Evolutionary conservation across 208 protist genomes (phyloP), one percentile per base, ranked within the genome.

Genomic region (Trypanosoma theileri): DNA sequence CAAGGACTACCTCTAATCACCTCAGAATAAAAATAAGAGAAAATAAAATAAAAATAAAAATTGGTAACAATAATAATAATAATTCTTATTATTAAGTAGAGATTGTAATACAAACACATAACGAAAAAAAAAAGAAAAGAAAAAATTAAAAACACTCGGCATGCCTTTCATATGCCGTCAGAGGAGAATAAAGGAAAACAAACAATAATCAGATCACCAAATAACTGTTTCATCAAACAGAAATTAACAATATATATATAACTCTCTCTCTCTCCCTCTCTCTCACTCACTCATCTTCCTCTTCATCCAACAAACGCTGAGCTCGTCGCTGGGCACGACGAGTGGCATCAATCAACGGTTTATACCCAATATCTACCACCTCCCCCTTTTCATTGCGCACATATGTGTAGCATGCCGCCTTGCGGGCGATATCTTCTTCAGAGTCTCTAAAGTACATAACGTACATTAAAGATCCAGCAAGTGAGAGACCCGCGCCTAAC

Each of bases 291-390:
- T 54, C 21, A 60, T 75, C 58, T 61, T 71, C 80, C 8, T 88
- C 76, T 0, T 79, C 79, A n/a, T 89, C 86, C 0, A 93, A 77
- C 13, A 93, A 53, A 40, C 82, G 81, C 51, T 87, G 78, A 0
- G 84, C 81, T 6, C 89, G 77, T 46, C 71, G 65, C 9, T 76
- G 66, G 0, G 89, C 89, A 13, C 87, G 84, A 41, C 75, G 82
- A 17, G 61, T 77, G 4, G 89, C 78, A 55, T 95, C 89, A 31
- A 95, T 76, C 17, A 95, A 64, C 9, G 86, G 86, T 73, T 95
- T 95, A 58, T 84, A 95, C 0, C 83, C 86, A 69, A 95, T 92
- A 50, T 95, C 89, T 9, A 93, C 77, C 53, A 95, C 89, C 41
- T 93, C 76, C 0, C 89, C 89, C 11, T 69, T 67, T 16, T 93